Evolutionary conservation across 352 stramenopile genomes (phyloP).

Genomic region (Thraustotheca clavata): DNA sequence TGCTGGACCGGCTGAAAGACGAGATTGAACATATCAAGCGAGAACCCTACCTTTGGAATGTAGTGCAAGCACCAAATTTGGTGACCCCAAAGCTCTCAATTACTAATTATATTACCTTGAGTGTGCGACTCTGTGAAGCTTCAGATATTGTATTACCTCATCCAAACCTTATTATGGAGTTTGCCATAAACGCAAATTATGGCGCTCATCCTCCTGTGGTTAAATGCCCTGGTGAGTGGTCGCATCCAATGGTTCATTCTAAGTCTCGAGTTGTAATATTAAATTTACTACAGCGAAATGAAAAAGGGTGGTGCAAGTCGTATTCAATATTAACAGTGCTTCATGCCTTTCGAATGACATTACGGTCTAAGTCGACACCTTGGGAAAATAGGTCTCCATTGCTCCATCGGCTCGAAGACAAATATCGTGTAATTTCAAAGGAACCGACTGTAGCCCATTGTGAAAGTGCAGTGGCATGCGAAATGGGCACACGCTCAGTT

Average conservation of each 20-base stretch:
- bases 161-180: conserved; percentile 6
- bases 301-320: conserved; percentile 16
- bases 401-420: not conserved
- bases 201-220: conserved; percentile 4
- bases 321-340: conserved; percentile 5
- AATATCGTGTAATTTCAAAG: not conserved
- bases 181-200: conserved; percentile 7
- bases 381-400: conserved; percentile 5
- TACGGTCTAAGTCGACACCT: not conserved
- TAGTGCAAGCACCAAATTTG: not conserved
- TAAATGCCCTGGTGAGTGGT: not conserved
- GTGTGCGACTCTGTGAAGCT: not conserved
- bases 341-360: not conserved
- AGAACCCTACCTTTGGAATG: not conserved
- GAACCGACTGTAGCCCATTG: conserved; percentile 2
- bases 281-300: conserved; percentile 1
- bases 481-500: not conserved
- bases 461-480: not conserved
- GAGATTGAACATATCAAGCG: not conserved
- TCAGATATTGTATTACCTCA: not conserved
- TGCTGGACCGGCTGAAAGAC: not conserved
- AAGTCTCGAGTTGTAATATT: not conserved
- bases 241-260: not conserved
- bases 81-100: not conserved
- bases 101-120: not conserved